Evolutionary conservation across 371 early-diverging fungal genomes (phyloP).

Genomic region (Mortierella polycephala): DNA sequence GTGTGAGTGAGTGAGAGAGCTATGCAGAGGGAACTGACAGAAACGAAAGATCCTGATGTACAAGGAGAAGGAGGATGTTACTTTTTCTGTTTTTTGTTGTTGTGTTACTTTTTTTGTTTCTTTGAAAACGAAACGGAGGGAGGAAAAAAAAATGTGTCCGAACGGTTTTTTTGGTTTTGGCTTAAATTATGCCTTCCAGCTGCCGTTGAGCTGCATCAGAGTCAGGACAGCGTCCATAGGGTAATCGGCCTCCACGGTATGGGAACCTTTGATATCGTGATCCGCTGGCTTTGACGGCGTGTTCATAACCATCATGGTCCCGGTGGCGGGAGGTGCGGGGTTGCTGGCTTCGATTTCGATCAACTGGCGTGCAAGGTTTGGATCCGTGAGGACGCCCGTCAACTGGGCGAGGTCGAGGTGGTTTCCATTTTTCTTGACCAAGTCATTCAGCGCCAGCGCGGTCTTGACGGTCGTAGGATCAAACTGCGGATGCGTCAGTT

Average conservation of each 20-base stretch:
- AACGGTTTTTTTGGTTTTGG: background rate
- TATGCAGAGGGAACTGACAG: no score
- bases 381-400: slow-evolving; percentile 47
- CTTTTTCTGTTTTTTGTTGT: background rate
- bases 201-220: slow-evolving; percentile 70
- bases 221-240: slow-evolving; percentile 76
- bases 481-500: slow-evolving; percentile 45
- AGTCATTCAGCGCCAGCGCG: slow-evolving; percentile 51
- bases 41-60: slow-evolving; percentile 3
- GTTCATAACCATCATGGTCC: slow-evolving; percentile 42
- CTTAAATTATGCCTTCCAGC: slow-evolving; percentile 60
- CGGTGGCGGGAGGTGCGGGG: slow-evolving; percentile 17
- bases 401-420: slow-evolving; percentile 46
- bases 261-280: slow-evolving; percentile 23
- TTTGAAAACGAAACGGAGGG: background rate
- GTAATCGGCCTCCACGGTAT: slow-evolving; percentile 58
- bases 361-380: slow-evolving; percentile 41
- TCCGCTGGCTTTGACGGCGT: slow-evolving; percentile 25
- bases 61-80: background rate
- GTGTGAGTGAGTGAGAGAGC: background rate
- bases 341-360: slow-evolving; percentile 44
- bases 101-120: background rate
- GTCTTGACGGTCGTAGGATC: slow-evolving; percentile 51
- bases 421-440: slow-evolving; percentile 49
- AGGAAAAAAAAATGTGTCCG: background rate